Evolutionary conservation across 495 filamentous ascomycete species (phyloP).

Genomic region (Aspergillus kassunensis): DNA sequence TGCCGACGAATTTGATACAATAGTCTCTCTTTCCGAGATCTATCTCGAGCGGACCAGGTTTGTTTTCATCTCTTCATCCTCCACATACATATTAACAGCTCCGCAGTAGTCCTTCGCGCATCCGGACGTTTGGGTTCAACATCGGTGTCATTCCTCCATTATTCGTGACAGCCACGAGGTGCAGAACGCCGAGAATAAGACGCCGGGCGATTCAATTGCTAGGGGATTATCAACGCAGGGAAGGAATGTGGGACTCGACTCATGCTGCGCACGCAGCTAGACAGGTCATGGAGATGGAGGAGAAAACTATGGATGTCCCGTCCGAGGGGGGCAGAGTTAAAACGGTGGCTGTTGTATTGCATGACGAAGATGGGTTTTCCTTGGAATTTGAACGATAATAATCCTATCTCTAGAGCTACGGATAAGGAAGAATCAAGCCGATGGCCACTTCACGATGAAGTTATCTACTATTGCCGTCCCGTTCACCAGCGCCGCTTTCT

Average conservation of each 20-base stretch:
- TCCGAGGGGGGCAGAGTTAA: not conserved
- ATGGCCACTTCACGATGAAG: not conserved
- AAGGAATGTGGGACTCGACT: conserved; percentile 58
- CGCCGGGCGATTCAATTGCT: conserved; percentile 18
- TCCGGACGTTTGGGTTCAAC: conserved; percentile 12
- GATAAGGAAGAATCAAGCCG: not conserved
- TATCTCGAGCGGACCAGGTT: not conserved
- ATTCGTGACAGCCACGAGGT: conserved; percentile 20
- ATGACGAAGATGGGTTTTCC: not conserved
- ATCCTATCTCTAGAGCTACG: not conserved
- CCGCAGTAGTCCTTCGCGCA: too few species aligned
- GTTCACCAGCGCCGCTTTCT: conserved; percentile 1
- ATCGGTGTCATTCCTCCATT: conserved; percentile 22
- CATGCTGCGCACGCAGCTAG: conserved; percentile 47
- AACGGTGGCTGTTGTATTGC: not conserved
- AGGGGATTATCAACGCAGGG: conserved; percentile 27
- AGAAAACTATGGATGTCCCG: conserved; percentile 24
- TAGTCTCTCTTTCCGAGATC: not conserved
- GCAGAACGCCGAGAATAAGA: conserved; percentile 18
- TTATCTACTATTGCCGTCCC: conserved; percentile 2
- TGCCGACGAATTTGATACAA: not conserved
- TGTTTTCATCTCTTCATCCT: not conserved
- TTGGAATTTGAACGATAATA: not conserved
- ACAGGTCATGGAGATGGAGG: conserved; percentile 51
- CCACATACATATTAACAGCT: not conserved